phyloP scores from a whole-genome alignment of 2,329 filamentous ascomycete species.

The Ophiostoma sp. region DNA sequence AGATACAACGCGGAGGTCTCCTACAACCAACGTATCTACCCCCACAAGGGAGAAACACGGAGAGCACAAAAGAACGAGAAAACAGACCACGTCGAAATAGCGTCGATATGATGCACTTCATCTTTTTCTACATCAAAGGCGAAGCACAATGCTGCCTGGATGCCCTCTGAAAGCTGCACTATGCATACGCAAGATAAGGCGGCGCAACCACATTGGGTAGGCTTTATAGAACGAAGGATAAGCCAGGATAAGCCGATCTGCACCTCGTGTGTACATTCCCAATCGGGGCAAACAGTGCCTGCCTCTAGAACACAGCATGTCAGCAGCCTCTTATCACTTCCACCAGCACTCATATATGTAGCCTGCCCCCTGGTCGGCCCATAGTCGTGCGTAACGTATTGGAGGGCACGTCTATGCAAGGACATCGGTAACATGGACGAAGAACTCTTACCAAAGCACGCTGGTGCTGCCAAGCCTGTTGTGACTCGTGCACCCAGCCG shows the following conservation, averaged over 20 bases:
- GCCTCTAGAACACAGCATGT: not conserved
- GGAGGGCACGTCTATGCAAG: not conserved
- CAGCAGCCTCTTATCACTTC: not conserved
- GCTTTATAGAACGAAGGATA: not conserved
- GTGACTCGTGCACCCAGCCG: conserved; percentile 8
- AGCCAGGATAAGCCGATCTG: not conserved
- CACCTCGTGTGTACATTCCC: conserved; percentile 13
- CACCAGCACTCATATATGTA: not conserved
- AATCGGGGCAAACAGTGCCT: conserved; percentile 11
- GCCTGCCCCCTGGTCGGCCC: not conserved
- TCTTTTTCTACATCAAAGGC: not conserved
- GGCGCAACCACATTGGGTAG: conserved; percentile 12
- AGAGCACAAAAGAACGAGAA: not conserved
- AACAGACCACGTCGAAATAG: not conserved
- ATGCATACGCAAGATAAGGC: conserved; percentile 7
- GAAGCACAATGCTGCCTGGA: not conserved
- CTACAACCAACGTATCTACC: not conserved
- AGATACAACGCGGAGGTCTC: not conserved
- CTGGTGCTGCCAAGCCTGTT: not conserved
- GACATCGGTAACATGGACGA: conserved; percentile 1
- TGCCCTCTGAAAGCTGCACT: not conserved
- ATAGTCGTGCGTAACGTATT: not conserved
- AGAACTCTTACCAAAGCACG: conserved; percentile 8
- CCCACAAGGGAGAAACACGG: not conserved
- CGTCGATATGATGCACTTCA: not conserved